These are phyloP conservation scores for Castanea sativa DNA, from an alignment of 306 rosid genomes.

Conservation along the genomic window DNA sequence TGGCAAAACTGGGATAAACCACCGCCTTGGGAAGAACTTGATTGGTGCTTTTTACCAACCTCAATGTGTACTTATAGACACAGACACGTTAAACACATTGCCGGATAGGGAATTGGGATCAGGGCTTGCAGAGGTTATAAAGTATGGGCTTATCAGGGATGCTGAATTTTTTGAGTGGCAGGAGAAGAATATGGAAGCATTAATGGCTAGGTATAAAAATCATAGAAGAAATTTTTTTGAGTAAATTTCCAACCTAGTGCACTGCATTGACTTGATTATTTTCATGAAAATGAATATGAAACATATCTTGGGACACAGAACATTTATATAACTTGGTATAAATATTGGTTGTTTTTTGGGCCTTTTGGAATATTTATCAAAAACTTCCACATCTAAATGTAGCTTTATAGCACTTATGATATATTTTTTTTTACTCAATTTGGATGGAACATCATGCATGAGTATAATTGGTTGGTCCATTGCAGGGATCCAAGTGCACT, in stretches of 20 bases:
- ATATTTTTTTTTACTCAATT: not conserved
- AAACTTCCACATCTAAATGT: not conserved
- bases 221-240: not conserved
- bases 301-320: slow-evolving; percentile 14
- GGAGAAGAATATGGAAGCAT: slow-evolving; percentile 75
- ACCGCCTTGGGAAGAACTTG: slow-evolving; percentile 87
- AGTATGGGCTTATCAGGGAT: slow-evolving; percentile 92
- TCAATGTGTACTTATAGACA: slow-evolving; percentile 88
- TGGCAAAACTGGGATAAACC: slow-evolving; percentile 96
- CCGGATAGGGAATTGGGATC: slow-evolving; percentile 93
- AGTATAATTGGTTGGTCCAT: slow-evolving; percentile 16
- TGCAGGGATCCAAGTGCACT: slow-evolving; percentile 79
- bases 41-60: slow-evolving; percentile 98
- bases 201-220: slow-evolving; percentile 65
- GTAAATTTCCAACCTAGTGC: not conserved
- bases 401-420: not conserved
- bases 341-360: not conserved
- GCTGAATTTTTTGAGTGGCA: slow-evolving; percentile 94
- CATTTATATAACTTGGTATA: not conserved
- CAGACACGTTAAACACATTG: slow-evolving; percentile 69
- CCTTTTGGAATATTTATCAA: not conserved
- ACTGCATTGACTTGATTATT: not conserved
- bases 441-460: not conserved
- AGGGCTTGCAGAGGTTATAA: slow-evolving; percentile 89
- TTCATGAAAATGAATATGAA: slow-evolving; percentile 15